These are phyloP conservation scores for Haplosporangium sp. DNA, from an alignment of 371 early-diverging fungal genomes.

Conservation along the genomic window DNA sequence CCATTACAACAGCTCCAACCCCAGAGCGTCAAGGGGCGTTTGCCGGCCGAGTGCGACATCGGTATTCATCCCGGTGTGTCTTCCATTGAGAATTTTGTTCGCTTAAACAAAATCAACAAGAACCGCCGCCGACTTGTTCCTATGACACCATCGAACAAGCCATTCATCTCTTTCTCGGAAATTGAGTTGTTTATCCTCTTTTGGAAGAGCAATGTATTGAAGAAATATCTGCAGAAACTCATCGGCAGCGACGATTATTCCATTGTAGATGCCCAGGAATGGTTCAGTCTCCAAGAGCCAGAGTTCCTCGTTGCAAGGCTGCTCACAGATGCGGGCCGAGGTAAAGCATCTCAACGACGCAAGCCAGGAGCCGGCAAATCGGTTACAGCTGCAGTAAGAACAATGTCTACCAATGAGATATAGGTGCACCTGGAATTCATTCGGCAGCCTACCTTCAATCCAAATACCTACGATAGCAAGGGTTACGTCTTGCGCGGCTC, in stretches of 20 bases:
- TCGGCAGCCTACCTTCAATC: not conserved
- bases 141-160: not conserved
- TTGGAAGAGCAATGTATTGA: not conserved
- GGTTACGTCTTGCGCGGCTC: conserved; percentile 16
- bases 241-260: not conserved
- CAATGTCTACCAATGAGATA: not conserved
- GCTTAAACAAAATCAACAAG: not conserved
- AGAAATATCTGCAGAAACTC: not conserved
- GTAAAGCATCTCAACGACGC: not conserved
- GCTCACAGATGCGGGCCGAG: not conserved
- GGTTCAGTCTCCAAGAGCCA: not conserved
- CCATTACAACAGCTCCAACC: conserved; percentile 9
- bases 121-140: conserved; percentile 6
- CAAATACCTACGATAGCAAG: not conserved
- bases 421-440: not conserved
- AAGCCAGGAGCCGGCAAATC: too few species aligned
- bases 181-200: conserved; percentile 4
- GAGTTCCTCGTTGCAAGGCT: not conserved
- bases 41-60: not conserved
- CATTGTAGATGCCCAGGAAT: not conserved
- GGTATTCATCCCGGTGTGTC: not conserved
- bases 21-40: not conserved
- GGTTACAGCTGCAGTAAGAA: not conserved
- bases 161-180: conserved; percentile 8
- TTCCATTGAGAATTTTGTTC: conserved; percentile 15